Percentiles rank a stretch among this genome's conserved stretches.
Conservation (phyloP, 192 early-diverging fungal genomes). For the Funneliformis geosporum region DNA sequence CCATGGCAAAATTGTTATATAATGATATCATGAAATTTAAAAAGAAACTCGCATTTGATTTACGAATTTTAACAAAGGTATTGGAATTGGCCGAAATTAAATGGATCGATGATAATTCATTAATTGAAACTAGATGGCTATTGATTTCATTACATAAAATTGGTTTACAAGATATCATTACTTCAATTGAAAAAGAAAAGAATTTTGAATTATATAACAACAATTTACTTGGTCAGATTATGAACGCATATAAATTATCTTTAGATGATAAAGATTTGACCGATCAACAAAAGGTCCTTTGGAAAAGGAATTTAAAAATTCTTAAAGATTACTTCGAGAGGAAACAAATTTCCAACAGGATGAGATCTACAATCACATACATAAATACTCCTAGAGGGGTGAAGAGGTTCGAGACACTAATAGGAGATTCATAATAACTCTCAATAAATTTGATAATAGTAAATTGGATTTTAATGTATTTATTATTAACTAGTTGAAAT, state of each 20-base stretch:
- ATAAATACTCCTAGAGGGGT: no score
- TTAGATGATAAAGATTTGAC: not conserved
- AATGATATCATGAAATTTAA: not conserved
- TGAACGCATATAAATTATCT: not conserved
- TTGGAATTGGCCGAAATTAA: constrained; percentile 1
- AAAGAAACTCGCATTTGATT: not conserved
- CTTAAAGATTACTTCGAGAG: not conserved
- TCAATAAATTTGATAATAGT: no score
- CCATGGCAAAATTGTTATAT: not conserved
- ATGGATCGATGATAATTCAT: not conserved
- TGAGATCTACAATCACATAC: not conserved
- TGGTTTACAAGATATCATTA: not conserved
- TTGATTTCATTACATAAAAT: not conserved
- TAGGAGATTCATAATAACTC: no score
- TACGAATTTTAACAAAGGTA: constrained; percentile 13
- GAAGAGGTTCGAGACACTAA: no score
- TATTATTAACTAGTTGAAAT: no score
- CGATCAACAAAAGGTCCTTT: not conserved
- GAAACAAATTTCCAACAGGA: not conserved
- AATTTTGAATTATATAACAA: not conserved
- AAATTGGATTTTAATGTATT: no score
- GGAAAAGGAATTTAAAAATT: not conserved
- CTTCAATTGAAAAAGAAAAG: not conserved
- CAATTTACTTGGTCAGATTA: not conserved
- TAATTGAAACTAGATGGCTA: not conserved